Evolutionary conservation across 768 basidiomycete species (phyloP).

Genomic region (Podaxis sp.): DNA sequence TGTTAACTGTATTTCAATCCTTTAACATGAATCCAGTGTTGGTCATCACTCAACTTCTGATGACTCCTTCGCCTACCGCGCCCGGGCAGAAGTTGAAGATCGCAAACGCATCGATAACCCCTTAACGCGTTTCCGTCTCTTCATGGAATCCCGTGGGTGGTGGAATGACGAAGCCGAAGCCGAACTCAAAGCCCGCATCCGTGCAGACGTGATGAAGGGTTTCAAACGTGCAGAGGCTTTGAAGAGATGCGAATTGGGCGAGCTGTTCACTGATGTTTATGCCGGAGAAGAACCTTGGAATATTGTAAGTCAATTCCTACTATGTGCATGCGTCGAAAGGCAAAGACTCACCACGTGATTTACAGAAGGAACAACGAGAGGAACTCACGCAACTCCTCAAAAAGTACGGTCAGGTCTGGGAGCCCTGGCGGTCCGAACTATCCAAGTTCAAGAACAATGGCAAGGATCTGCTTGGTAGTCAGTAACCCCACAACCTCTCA

Average conservation of each 20-base stretch:
- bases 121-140: slow-evolving; percentile 77
- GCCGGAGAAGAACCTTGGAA: slow-evolving; percentile 84
- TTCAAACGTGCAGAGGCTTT: slow-evolving; percentile 75
- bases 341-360: not conserved
- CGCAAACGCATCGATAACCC: slow-evolving; percentile 91
- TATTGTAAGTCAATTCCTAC: slow-evolving; percentile 48
- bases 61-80: slow-evolving; percentile 91
- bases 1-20: not conserved
- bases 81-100: slow-evolving; percentile 87
- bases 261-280: slow-evolving; percentile 86
- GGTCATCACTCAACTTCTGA: slow-evolving; percentile 97
- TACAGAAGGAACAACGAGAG: slow-evolving; percentile 76
- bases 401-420: slow-evolving; percentile 87
- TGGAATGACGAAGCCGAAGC: slow-evolving; percentile 78
- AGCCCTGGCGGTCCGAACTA: slow-evolving; percentile 80
- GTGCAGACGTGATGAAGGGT: slow-evolving; percentile 69
- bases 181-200: slow-evolving; percentile 61
- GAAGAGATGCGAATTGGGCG: slow-evolving; percentile 64
- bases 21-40: slow-evolving; percentile 40
- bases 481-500: not conserved
- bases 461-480: slow-evolving; percentile 42
- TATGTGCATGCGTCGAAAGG: not conserved
- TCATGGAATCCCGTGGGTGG: slow-evolving; percentile 80
- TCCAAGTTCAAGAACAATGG: slow-evolving; percentile 73
- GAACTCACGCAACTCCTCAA: slow-evolving; percentile 69